Conservation (phyloP, 192 early-diverging fungal genomes). For the Gryganskiella cystojenkinii region DNA sequence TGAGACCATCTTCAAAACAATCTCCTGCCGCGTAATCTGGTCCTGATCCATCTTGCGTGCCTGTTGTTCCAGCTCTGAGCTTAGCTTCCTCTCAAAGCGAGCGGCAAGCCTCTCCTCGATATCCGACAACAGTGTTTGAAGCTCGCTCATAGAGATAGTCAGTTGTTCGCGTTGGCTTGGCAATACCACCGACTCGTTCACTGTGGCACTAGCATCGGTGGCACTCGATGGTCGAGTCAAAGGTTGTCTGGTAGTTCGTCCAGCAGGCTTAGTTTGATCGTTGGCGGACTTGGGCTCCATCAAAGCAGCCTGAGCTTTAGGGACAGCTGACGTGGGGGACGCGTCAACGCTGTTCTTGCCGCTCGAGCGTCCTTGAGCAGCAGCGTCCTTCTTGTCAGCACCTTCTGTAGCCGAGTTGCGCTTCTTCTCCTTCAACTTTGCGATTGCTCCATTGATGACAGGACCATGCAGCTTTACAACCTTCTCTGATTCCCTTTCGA, state of each 20-base stretch:
- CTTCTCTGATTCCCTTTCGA: slow-evolving; percentile 47
- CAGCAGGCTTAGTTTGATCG: not conserved
- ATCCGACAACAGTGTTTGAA: slow-evolving; percentile 30
- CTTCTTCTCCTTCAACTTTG: slow-evolving; percentile 58
- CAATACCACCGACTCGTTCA: not conserved
- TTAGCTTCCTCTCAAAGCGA: slow-evolving; percentile 44
- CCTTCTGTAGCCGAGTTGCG: slow-evolving; percentile 29
- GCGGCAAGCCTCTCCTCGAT: slow-evolving; percentile 43
- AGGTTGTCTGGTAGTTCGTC: not conserved
- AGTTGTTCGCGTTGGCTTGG: slow-evolving; percentile 1
- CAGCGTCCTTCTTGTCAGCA: slow-evolving; percentile 36
- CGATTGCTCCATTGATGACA: slow-evolving; percentile 55
- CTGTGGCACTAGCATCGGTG: not conserved
- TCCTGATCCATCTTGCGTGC: slow-evolving; percentile 45
- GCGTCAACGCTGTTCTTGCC: slow-evolving; percentile 37
- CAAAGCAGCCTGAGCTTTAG: not conserved
- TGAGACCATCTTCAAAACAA: slow-evolving; percentile 58
- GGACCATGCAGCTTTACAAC: slow-evolving; percentile 52
- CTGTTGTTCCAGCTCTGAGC: slow-evolving; percentile 37
- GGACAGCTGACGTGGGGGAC: not conserved
- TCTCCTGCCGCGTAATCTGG: slow-evolving; percentile 56
- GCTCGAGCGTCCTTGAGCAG: slow-evolving; percentile 20
- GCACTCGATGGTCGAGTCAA: not conserved
- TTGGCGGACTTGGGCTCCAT: not conserved
- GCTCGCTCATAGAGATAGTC: slow-evolving; percentile 22